Percentiles rank a stretch among this genome's conserved stretches.
phyloP scores from a whole-genome alignment of 2,329 filamentous ascomycete genomes.

The Colletotrichum liaoningense region DNA sequence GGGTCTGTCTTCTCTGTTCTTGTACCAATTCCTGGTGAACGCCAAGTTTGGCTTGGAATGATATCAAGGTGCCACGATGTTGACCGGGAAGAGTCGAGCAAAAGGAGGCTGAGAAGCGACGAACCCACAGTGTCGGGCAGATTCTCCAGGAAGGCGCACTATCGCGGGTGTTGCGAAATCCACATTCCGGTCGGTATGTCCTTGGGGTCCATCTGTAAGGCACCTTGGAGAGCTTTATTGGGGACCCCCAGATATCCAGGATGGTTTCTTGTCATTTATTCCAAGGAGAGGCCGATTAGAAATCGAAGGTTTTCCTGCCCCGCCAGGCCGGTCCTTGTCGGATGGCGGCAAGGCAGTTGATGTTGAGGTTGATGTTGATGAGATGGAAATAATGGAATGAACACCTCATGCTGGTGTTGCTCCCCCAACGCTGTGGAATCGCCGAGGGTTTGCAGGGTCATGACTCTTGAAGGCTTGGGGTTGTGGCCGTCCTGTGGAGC shows the following conservation, averaged over 20 bases:
- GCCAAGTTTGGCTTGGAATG: background rate
- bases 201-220: constrained; percentile 1
- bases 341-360: background rate
- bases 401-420: constrained; percentile 24
- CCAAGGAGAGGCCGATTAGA: constrained; percentile 1
- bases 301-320: constrained; percentile 3
- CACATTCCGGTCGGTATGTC: constrained; percentile 27
- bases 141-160: constrained; percentile 7
- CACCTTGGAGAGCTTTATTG: background rate
- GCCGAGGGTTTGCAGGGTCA: constrained; percentile 20
- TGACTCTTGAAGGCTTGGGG: constrained; percentile 4
- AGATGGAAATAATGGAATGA: constrained; percentile 33
- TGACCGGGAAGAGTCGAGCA: background rate
- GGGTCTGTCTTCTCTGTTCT: background rate
- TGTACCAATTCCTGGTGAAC: background rate
- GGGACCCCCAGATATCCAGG: background rate
- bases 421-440: constrained; percentile 27
- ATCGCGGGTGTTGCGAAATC: constrained; percentile 14
- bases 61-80: background rate
- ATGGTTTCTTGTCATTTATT: background rate
- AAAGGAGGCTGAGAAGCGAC: constrained; percentile 9
- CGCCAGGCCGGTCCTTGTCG: constrained; percentile 9
- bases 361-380: background rate
- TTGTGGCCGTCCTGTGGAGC: constrained; percentile 6
- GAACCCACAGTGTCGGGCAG: constrained; percentile 3